phyloP scores from a whole-genome alignment of 2,329 filamentous ascomycete species.

The Exophiala sideris region DNA sequence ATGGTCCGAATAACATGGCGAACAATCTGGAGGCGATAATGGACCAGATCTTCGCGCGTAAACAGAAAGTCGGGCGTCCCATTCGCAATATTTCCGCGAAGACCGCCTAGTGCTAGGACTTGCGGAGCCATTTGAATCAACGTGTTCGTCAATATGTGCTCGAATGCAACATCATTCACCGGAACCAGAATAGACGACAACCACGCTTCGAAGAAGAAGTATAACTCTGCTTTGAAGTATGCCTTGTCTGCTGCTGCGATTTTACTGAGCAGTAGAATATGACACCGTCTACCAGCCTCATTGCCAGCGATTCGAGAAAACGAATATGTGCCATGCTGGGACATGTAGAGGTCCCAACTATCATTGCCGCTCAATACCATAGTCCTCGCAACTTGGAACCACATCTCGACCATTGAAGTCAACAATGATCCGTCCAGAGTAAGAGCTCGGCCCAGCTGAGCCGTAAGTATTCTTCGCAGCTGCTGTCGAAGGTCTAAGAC shows the following conservation, averaged over 20 bases:
- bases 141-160: slow-evolving; percentile 17
- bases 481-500: background rate
- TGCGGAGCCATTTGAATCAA: slow-evolving; percentile 13
- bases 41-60: slow-evolving; percentile 9
- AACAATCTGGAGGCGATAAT: slow-evolving; percentile 17
- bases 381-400: slow-evolving; percentile 15
- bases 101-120: slow-evolving; percentile 9
- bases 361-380: slow-evolving; percentile 8
- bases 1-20: slow-evolving; percentile 18
- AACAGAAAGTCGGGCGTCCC: background rate
- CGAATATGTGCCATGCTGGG: slow-evolving; percentile 5
- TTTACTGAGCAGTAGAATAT: slow-evolving; percentile 20
- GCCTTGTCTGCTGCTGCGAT: slow-evolving; percentile 2
- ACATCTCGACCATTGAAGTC: slow-evolving; percentile 15
- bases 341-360: slow-evolving; percentile 19
- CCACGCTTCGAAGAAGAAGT: slow-evolving; percentile 16
- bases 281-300: slow-evolving; percentile 12
- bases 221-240: slow-evolving; percentile 6
- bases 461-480: slow-evolving; percentile 7
- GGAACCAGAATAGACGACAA: slow-evolving; percentile 12
- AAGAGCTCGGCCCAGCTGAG: slow-evolving; percentile 5
- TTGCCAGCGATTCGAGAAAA: slow-evolving; percentile 9
- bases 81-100: slow-evolving; percentile 6
- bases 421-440: slow-evolving; percentile 7
- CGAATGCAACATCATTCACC: slow-evolving; percentile 9